Evolutionary conservation across 495 filamentous ascomycete species (phyloP), one percentile per base, ranked within the genome.

Genomic region (Elasticomyces elasticus): DNA sequence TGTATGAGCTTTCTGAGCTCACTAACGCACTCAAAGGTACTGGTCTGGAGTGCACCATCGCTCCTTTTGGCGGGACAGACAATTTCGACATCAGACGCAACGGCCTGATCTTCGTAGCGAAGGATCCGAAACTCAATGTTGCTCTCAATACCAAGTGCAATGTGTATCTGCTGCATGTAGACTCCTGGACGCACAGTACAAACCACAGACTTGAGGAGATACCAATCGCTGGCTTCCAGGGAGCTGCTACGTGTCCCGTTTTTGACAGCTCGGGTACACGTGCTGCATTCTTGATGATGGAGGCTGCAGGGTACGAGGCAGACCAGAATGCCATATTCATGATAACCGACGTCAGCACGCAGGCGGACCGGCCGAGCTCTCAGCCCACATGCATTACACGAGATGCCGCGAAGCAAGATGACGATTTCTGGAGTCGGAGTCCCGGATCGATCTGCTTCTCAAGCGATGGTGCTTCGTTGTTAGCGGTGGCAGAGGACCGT

Each of bases 241-340:
- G 91, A 0, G 91, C 92, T 51, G 80, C 82, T 62, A 76, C 81
- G 0, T 79, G 74, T 5, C 91, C 91, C 0, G 78, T 82, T 4
- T 85, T 95, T 56, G 87, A 86, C 1, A 81, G 84, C 17, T 77
- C 83, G 61, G 88, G 86, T 0, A 76, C 73, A 46, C 76, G 76
- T 43, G 77, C 89, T 9, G 90, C 82, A n/a, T 89, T 95, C 56
- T 45, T 70, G 17, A 53, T 55, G 33, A 79, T 89, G 38, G 77
- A 83, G 28, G 72, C 80, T 55, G 80, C 84, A 59, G 87, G 88
- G 22, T 95, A 97, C 64, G 91, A 97, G 69, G 84, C 84, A 10
- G 91, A 96, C 71, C 86, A 87, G 67, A 85, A 89, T 44, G 75
- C 86, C 3, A 75, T 95, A 3, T 67, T 96, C 49, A 69, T 94